Evolutionary conservation across 225 moss, liverwort and hornwort genomes (phyloP).

Genomic region (Pseudoscleropodium purum): DNA sequence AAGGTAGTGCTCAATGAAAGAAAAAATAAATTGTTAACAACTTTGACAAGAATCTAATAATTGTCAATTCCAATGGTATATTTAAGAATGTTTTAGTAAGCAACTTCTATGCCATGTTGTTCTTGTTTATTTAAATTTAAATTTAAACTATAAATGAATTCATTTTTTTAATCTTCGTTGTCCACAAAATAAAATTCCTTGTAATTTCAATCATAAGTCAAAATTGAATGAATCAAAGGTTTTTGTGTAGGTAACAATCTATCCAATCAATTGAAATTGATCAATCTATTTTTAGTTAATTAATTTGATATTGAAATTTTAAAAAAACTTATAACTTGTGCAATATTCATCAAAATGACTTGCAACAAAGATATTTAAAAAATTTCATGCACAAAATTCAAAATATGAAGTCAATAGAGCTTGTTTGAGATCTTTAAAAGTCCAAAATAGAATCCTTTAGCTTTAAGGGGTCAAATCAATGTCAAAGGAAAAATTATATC

Average conservation of each 20-base stretch:
- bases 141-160: too few species aligned
- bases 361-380: not conserved
- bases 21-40: not conserved
- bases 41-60: not conserved
- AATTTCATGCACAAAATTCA: not conserved
- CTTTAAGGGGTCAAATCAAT: not conserved
- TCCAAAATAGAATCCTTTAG: rapidly evolving
- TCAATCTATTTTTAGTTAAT: not conserved
- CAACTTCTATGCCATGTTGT: not conserved
- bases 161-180: too few species aligned
- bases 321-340: not conserved
- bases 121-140: too few species aligned
- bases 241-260: not conserved
- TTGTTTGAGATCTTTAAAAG: not conserved
- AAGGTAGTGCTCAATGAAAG: not conserved
- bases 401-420: not conserved
- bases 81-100: not conserved
- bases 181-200: rapidly evolving
- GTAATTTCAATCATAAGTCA: not conserved
- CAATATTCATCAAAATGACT: not conserved
- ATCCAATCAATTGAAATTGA: not conserved
- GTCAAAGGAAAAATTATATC: rapidly evolving
- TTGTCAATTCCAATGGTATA: not conserved
- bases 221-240: not conserved
- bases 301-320: not conserved